Evolutionary conservation across 257 asterid genomes (phyloP).

Genomic region (Plantago major): DNA sequence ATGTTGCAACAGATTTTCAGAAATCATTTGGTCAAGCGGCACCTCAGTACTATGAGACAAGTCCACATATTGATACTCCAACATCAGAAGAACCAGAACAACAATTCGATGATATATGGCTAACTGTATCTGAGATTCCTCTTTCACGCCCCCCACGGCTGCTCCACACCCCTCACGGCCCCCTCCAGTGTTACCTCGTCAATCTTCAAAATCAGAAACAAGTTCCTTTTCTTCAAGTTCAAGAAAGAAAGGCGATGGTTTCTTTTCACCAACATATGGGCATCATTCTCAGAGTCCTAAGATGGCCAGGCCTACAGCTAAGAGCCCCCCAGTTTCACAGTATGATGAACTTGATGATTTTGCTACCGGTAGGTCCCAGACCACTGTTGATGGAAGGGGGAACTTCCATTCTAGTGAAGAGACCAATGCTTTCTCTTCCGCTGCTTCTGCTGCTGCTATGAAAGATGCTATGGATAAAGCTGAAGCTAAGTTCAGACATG

Average conservation of each 20-base stretch:
- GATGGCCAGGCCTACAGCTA: constrained; percentile 39
- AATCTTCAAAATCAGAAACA: constrained; percentile 40
- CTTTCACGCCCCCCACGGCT: constrained; percentile 80
- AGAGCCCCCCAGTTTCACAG: constrained; percentile 61
- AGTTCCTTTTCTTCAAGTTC: constrained; percentile 35
- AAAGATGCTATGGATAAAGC: constrained; percentile 99
- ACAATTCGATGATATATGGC: constrained; percentile 73
- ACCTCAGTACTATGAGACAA: constrained; percentile 54
- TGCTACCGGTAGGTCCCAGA: constrained; percentile 56
- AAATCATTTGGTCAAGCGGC: constrained; percentile 47
- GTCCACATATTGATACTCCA: constrained; percentile 46
- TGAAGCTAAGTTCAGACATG: constrained; percentile 92
- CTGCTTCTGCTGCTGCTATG: constrained; percentile 99
- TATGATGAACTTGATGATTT: constrained; percentile 91
- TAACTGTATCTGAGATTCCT: constrained; percentile 87
- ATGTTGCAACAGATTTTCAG: constrained; percentile 47
- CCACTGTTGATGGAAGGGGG: constrained; percentile 43
- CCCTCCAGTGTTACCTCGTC: constrained; percentile 87
- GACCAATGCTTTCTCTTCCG: constrained; percentile 64
- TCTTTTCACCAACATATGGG: constrained; percentile 45
- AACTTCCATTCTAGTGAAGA: constrained; percentile 48
- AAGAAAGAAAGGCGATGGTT: constrained; percentile 55
- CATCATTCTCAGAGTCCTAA: constrained; percentile 57
- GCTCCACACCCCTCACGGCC: constrained; percentile 99
- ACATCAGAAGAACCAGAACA: constrained; percentile 49